Base-by-base conservation (phyloP, 148 eudicot genomes). In the Rhododendron simsii region DNA sequence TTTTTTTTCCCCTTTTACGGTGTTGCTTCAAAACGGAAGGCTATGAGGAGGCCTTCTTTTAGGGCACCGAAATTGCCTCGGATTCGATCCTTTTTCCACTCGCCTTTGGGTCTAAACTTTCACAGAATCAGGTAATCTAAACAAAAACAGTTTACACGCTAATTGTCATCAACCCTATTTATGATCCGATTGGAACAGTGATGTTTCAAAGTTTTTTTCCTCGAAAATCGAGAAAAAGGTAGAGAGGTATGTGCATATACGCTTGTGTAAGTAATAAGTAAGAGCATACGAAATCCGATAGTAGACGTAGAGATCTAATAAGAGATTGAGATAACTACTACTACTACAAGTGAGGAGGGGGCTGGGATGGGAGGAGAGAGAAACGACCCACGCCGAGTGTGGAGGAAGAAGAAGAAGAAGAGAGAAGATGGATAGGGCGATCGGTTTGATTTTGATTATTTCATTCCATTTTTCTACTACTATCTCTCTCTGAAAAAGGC, bases 51-150 rank as follows among this genome's bases (percentile, higher is more conserved):
- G 74, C 50, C 44, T 71, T 21, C 86, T 89, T 87, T 85, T 86
- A 67, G 39, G 63, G 26, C 59, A 89, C 82, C 21, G 33, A 63
- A 81, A 41, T 67, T 51, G 83, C 91, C 83, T 87, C 33, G 88
- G 91, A 89, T 89, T 82, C 88, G 65, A 71, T 26, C 86, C 59
- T 91, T 89, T 59, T 21, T 71, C 37, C 37, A 33, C 26, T 71
- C 6, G 20, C 74, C 83, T 74, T 82, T 57, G 12, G 30, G 28
- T 53, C 63, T 50, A 82, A 81, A 39, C 73, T 75, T 28, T 11
- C n/a, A 5, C 20, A 39, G 41, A 78, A 87, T 86, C 76, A 82
- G 85, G 51, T 21, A 26, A 0, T 30, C 35, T 23, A 63, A 23
- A 63, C 30, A 63, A 63, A 41, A 23, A 7, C 26, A 61, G 9